Percentiles rank a stretch among this genome's conserved stretches.
phyloP scores from a whole-genome alignment of 1,139 yeast species.

The Saccharomyces hybrid region DNA sequence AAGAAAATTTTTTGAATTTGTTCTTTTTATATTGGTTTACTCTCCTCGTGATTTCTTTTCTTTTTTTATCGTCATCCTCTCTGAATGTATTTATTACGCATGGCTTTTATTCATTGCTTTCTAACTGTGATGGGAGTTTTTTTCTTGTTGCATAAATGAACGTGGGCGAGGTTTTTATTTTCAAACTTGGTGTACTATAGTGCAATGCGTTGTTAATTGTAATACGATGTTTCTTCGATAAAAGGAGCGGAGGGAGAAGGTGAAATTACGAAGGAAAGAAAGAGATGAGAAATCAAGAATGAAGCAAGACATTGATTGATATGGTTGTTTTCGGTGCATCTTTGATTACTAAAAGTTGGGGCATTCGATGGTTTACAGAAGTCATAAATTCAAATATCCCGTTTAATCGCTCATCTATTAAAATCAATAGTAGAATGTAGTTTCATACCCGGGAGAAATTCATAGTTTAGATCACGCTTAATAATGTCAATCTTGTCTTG shows the following conservation, averaged over 20 bases:
- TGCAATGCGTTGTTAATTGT: not conserved
- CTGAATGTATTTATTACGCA: not conserved
- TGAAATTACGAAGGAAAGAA: not conserved
- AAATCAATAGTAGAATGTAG: conserved; percentile 31
- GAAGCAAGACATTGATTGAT: not conserved
- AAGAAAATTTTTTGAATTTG: conserved; percentile 5
- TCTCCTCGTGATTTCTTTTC: not conserved
- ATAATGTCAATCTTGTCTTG: not conserved
- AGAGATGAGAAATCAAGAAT: not conserved
- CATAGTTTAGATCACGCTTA: conserved; percentile 1
- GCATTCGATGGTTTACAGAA: conserved; percentile 14
- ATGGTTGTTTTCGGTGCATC: not conserved
- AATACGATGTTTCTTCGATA: not conserved
- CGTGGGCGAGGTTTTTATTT: not conserved
- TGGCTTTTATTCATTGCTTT: not conserved
- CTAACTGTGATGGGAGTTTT: not conserved
- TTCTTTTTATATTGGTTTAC: not conserved
- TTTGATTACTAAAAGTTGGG: not conserved
- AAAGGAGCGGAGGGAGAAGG: not conserved
- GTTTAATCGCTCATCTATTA: conserved; percentile 36
- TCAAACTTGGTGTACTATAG: not conserved
- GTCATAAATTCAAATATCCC: conserved; percentile 30
- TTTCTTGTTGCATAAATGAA: not conserved
- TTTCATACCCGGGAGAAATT: conserved; percentile 32
- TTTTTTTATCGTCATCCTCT: conserved; percentile 1